Conservation (phyloP, 352 stramenopile species). For the Phytophthora tentaculata region DNA sequence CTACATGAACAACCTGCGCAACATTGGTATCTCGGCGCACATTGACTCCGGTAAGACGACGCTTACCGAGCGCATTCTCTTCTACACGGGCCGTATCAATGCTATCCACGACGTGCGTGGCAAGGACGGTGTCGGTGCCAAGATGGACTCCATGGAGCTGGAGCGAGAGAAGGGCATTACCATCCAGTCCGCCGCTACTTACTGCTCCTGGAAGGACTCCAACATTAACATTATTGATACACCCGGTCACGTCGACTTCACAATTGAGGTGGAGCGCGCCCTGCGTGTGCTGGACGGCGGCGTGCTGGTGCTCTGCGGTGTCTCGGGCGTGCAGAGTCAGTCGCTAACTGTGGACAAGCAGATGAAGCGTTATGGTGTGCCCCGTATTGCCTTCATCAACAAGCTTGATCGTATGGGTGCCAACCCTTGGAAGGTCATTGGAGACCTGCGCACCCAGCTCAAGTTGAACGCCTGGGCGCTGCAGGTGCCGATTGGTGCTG, state of each 20-base stretch:
- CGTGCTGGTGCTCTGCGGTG: constrained; percentile 93
- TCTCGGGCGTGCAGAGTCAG: constrained; percentile 97
- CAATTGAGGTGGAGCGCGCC: constrained; percentile 98
- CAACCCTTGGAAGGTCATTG: constrained; percentile 96
- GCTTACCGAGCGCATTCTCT: constrained; percentile 99
- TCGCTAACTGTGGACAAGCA: constrained; percentile 99
- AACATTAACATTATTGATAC: constrained; percentile 99
- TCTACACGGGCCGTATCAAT: constrained; percentile 99
- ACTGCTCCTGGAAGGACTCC: constrained; percentile 95
- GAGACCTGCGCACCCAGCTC: constrained; percentile 95
- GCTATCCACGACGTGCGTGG: constrained; percentile 96
- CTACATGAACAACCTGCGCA: constrained; percentile 90
- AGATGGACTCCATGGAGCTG: constrained; percentile 99
- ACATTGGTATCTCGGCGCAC: constrained; percentile 97
- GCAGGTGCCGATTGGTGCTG: constrained; percentile 98
- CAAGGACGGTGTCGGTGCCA: constrained; percentile 98
- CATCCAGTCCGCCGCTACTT: constrained; percentile 99
- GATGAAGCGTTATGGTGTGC: constrained; percentile 99
- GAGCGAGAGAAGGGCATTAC: constrained; percentile 99
- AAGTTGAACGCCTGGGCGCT: constrained; percentile 97
- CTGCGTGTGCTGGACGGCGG: constrained; percentile 98
- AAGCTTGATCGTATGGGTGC: constrained; percentile 98
- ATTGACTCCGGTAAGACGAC: constrained; percentile 99
- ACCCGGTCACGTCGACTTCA: constrained; percentile 99
- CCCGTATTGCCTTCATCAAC: constrained; percentile 99